Base-by-base conservation (phyloP, 306 rosid genomes). In the Prosopis cineraria region DNA sequence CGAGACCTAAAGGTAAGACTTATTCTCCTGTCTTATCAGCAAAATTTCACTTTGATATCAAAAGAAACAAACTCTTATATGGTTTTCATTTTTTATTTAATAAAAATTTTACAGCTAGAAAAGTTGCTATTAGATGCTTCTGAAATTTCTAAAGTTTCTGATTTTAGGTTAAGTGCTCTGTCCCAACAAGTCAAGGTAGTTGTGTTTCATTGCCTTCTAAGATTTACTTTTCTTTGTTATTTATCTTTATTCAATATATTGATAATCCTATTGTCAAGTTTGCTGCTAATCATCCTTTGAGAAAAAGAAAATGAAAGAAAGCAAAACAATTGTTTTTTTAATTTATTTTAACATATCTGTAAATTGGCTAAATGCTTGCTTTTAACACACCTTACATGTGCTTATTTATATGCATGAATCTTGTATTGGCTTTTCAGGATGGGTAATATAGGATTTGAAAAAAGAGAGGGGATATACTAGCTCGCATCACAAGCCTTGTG, bases 61-160 rank as follows among this genome's bases (percentile, higher is more conserved):
- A 13, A 27, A 78, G 55, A 39, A 50, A 39, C n/a, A 58, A 47
- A 40, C 68, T 60, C 74, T 74, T 48, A 29, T 66, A 30, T 63
- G 33, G 70, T 29, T 60, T 68, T 72, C 53, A 45, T 72, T 69
- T 13, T n/a, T 43, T 74, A 7, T 68, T 59, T 58, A 67, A 36
- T 12, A 69, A 70, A 40, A 82, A 74, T 73, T 68, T 24, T 84
- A 85, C 96, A 93, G 99, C 99, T 98, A 36, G 99, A 95, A 85
- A 95, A 95, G 81, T 85, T 95, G 73, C 89, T 95, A 22, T 87
- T 95, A 85, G 99, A 95, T 87, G 29, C 78, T 55, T 12, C 20
- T 45, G 99, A 97, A 62, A 85, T 91, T 82, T 98, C 93, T 47
- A 95, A 95, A 86, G 99, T 95, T 82, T 95, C 99, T 10, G 99